A percentile compares a stretch with the other conserved stretches of the same genome.
These are phyloP conservation scores for Misopates orontium DNA, from an alignment of 257 asterid genomes.

Conservation along the genomic window DNA sequence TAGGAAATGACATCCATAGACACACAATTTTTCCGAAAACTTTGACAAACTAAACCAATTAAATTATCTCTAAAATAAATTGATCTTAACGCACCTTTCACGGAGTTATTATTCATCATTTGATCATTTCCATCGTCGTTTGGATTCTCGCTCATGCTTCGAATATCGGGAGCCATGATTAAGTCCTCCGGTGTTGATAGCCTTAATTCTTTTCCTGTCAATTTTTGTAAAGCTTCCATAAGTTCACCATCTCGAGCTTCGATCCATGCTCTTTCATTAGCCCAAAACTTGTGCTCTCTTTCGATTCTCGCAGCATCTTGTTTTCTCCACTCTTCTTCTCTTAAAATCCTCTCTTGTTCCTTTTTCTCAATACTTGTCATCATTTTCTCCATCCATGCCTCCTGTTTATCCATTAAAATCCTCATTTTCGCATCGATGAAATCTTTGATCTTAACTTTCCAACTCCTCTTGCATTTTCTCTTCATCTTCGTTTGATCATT, in stretches of 20 bases:
- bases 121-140: too few species aligned
- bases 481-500: constrained; percentile 24
- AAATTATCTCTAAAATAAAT: too few species aligned
- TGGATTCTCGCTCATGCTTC: too few species aligned
- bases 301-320: constrained; percentile 70
- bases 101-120: too few species aligned
- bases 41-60: too few species aligned
- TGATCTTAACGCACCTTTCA: too few species aligned
- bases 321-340: constrained; percentile 88
- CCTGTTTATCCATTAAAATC: constrained; percentile 82
- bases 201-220: constrained; percentile 44
- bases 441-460: constrained; percentile 70
- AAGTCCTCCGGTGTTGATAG: constrained; percentile 61
- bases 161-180: too few species aligned
- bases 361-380: constrained; percentile 69
- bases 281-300: constrained; percentile 79
- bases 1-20: too few species aligned
- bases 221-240: constrained; percentile 58
- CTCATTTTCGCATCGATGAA: constrained; percentile 74
- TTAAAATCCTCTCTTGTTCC: constrained; percentile 65
- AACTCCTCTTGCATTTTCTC: constrained; percentile 38
- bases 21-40: too few species aligned
- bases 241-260: constrained; percentile 68
- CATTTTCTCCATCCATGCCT: constrained; percentile 83
- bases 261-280: constrained; percentile 79